Conservation (phyloP, 805 yeast genomes). For the Candida suzukii region DNA sequence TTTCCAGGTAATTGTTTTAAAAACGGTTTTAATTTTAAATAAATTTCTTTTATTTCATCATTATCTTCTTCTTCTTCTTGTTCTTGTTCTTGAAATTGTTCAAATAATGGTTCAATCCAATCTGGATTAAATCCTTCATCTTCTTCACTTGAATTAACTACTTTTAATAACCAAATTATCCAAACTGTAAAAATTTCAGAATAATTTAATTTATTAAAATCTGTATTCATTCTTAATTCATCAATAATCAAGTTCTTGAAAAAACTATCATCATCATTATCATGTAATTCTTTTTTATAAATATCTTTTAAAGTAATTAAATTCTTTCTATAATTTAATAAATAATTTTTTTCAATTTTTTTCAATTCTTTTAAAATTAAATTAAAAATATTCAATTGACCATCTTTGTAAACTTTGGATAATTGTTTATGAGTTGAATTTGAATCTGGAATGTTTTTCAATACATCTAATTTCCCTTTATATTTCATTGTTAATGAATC, state of each 20-base stretch:
- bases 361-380: conserved; percentile 34
- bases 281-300: conserved; percentile 9
- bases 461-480: conserved; percentile 12
- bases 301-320: conserved; percentile 20
- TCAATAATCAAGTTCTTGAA: not conserved
- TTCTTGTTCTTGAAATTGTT: not conserved
- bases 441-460: conserved; percentile 3
- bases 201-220: not conserved
- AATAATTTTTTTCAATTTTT: conserved; percentile 31
- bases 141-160: not conserved
- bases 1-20: conserved; percentile 1
- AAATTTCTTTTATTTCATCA: not conserved
- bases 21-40: not conserved
- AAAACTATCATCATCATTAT: not conserved
- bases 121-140: not conserved
- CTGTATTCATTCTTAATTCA: not conserved
- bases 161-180: not conserved
- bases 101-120: not conserved
- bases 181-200: not conserved
- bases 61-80: not conserved
- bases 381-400: conserved; percentile 33
- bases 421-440: conserved; percentile 1
- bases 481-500: conserved; percentile 46
- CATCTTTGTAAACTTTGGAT: conserved; percentile 25
- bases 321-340: conserved; percentile 22